A percentile compares a stretch with the other conserved stretches of the same genome.
Conservation (phyloP, 176 grass and related monocot species). For the Tillandsia fasciculata region DNA sequence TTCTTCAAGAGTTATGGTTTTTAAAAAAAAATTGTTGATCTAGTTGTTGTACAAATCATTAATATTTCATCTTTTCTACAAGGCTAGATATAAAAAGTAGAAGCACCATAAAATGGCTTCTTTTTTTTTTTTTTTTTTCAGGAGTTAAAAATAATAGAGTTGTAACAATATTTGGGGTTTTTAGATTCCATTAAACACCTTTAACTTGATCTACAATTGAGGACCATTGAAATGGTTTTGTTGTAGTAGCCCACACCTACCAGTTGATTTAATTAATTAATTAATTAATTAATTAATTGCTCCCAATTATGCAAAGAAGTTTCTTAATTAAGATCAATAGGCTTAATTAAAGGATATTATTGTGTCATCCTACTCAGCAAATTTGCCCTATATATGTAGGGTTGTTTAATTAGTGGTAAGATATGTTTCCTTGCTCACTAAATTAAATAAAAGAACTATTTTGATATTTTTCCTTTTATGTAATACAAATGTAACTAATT, state of each 20-base stretch:
- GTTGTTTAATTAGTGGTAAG: neutral
- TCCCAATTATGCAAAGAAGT: neutral
- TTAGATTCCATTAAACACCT: neutral
- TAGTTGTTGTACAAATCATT: no score
- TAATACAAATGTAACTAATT: no score
- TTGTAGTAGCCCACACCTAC: neutral
- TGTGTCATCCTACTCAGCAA: neutral
- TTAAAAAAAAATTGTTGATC: no score
- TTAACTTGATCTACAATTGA: neutral
- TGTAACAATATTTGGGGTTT: neutral
- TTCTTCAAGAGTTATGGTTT: no score
- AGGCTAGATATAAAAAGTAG: no score
- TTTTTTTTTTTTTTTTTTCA: no score
- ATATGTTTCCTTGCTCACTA: constrained; percentile 24
- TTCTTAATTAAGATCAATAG: neutral
- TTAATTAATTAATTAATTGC: neutral
- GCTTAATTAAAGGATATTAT: neutral
- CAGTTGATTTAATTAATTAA: neutral
- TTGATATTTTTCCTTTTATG: neutral
- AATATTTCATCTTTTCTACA: no score
- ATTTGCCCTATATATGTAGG: no score
- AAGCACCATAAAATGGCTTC: no score
- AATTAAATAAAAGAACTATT: neutral
- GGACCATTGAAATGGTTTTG: neutral
- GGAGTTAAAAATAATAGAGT: no score